A percentile compares a stretch with the other conserved stretches of the same genome.
These are phyloP conservation scores for Cadophora sp. DNA, from an alignment of 2,329 filamentous ascomycete species.

Conservation along the genomic window DNA sequence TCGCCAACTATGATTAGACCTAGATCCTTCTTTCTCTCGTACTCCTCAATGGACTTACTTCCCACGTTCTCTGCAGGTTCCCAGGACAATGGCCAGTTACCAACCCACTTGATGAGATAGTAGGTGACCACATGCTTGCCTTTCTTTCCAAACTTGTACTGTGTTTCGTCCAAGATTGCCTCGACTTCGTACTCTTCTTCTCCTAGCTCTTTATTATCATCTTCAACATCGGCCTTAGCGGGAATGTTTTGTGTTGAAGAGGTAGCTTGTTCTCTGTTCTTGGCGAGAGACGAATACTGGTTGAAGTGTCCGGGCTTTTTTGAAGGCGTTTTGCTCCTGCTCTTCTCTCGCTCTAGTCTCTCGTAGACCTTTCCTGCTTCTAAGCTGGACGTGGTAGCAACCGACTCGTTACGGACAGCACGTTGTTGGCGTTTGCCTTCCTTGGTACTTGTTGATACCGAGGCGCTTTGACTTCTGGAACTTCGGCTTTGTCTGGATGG, in stretches of 20 bases:
- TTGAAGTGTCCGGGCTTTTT: constrained; percentile 3
- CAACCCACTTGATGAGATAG: constrained; percentile 40
- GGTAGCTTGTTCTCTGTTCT: background rate
- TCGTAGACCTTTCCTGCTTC: constrained; percentile 27
- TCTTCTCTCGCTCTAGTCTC: constrained; percentile 19
- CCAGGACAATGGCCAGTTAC: constrained; percentile 31
- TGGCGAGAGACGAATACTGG: constrained; percentile 5
- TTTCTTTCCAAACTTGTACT: constrained; percentile 17
- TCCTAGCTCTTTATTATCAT: constrained; percentile 17
- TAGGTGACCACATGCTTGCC: constrained; percentile 24
- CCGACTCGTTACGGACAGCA: constrained; percentile 8
- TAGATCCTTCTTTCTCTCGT: constrained; percentile 21
- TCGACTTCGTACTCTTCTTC: constrained; percentile 34
- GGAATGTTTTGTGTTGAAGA: background rate
- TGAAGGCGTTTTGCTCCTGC: constrained; percentile 1
- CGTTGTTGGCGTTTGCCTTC: constrained; percentile 7
- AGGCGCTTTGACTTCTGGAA: constrained; percentile 17
- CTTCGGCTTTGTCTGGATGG: background rate
- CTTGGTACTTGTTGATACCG: background rate
- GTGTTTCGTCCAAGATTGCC: constrained; percentile 33
- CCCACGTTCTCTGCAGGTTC: constrained; percentile 38
- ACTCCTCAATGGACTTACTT: constrained; percentile 22
- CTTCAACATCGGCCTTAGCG: constrained; percentile 18
- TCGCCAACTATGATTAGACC: background rate
- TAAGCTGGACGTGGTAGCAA: constrained; percentile 30